Percentiles rank a stretch among this genome's conserved stretches.
Evolutionary conservation across 441 rosid species (phyloP).

Genomic region (Capsella rubella): DNA sequence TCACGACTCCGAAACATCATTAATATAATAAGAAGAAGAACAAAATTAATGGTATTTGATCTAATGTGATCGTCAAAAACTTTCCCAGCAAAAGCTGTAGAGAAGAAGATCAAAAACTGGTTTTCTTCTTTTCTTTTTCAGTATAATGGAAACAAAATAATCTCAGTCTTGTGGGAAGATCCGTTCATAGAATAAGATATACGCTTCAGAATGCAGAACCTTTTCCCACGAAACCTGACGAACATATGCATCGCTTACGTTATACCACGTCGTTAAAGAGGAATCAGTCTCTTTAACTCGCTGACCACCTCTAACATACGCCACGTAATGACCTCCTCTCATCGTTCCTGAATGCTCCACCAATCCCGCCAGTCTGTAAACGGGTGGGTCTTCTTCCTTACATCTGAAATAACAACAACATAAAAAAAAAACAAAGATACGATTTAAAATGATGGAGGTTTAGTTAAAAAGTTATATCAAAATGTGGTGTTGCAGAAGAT

Average conservation of each 20-base stretch:
- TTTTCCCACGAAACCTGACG: constrained; percentile 73
- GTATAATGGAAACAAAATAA: constrained; percentile 38
- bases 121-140: constrained; percentile 29
- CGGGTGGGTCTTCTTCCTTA: constrained; percentile 42
- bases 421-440: background rate
- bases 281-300: constrained; percentile 42
- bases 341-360: constrained; percentile 95
- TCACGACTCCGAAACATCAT: constrained; percentile 10
- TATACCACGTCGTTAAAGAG: constrained; percentile 61
- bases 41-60: constrained; percentile 42
- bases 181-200: constrained; percentile 85
- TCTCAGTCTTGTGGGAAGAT: constrained; percentile 38
- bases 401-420: constrained; percentile 47
- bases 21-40: background rate
- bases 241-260: constrained; percentile 69
- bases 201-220: constrained; percentile 86
- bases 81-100: constrained; percentile 34
- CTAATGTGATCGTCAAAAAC: constrained; percentile 46
- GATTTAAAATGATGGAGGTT: constrained; percentile 1
- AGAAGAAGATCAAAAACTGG: constrained; percentile 37
- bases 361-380: constrained; percentile 72
- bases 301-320: constrained; percentile 47
- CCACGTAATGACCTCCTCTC: constrained; percentile 69
- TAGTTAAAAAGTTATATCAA: background rate
- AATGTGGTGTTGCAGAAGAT: constrained; percentile 6